Percentiles rank a stretch among this genome's conserved stretches.
These are phyloP conservation scores for Pholiota microspora DNA, from an alignment of 768 basidiomycete species.

Conservation along the genomic window DNA sequence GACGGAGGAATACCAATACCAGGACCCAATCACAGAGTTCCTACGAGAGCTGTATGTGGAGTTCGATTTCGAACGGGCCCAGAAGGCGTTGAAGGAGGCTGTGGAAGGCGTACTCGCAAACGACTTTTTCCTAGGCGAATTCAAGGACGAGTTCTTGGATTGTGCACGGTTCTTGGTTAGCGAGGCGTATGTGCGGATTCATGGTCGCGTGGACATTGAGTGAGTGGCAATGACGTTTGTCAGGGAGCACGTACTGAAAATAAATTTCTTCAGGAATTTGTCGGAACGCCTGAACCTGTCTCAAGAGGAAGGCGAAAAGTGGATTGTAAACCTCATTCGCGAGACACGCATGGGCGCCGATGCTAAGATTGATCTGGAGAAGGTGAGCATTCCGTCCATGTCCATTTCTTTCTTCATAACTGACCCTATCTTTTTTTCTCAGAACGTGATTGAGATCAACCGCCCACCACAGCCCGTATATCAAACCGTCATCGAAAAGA, in stretches of 20 bases:
- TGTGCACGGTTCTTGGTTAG: constrained; percentile 95
- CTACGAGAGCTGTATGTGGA: constrained; percentile 91
- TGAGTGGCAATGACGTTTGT: constrained; percentile 25
- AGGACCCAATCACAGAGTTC: constrained; percentile 91
- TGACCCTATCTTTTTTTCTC: neutral
- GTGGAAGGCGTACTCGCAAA: constrained; percentile 75
- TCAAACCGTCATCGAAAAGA: constrained; percentile 94
- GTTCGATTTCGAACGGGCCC: constrained; percentile 95
- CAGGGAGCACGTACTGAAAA: neutral
- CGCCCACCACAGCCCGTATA: constrained; percentile 88
- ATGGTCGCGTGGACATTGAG: constrained; percentile 89
- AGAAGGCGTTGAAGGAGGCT: constrained; percentile 72
- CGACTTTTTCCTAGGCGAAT: constrained; percentile 93
- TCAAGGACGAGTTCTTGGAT: constrained; percentile 92
- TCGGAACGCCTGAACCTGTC: constrained; percentile 92
- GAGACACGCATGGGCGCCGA: constrained; percentile 97
- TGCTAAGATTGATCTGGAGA: constrained; percentile 96
- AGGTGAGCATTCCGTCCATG: constrained; percentile 42
- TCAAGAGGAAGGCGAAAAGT: constrained; percentile 96
- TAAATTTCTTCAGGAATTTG: constrained; percentile 59
- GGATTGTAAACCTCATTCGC: constrained; percentile 98
- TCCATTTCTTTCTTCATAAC: neutral
- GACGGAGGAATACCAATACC: constrained; percentile 94
- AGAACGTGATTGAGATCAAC: constrained; percentile 95
- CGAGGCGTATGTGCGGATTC: constrained; percentile 97